These are phyloP conservation scores for Tetrahymena malaccensis DNA, from an alignment of 73 alveolate genomes.

Conservation along the genomic window DNA sequence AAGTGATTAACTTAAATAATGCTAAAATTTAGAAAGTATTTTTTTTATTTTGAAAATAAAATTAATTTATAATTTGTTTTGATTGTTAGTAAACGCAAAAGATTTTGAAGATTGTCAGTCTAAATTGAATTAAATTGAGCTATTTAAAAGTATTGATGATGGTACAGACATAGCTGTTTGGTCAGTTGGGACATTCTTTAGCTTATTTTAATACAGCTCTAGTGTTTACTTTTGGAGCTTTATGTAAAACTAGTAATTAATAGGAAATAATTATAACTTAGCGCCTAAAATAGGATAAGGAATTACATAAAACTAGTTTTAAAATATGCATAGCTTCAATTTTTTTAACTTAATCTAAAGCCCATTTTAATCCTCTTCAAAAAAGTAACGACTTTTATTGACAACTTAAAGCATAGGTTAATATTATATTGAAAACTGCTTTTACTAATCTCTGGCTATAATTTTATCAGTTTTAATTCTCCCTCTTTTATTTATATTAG, in stretches of 20 bases:
- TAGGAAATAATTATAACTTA: neutral
- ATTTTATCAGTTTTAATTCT: neutral
- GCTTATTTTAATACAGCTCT: neutral
- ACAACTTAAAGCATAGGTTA: neutral
- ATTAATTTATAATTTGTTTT: too few species aligned
- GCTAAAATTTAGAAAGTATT: neutral
- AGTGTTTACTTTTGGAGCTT: neutral
- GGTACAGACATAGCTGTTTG: neutral
- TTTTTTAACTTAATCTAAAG: neutral
- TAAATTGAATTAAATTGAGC: neutral
- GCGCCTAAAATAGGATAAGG: neutral
- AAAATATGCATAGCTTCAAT: neutral
- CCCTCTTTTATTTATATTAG: neutral
- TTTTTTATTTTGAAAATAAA: too few species aligned
- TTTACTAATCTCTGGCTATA: neutral
- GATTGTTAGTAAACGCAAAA: neutral
- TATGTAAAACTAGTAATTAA: neutral
- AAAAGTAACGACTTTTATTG: neutral
- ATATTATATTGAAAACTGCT: neutral
- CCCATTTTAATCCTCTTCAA: neutral
- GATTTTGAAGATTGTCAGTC: neutral
- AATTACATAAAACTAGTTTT: neutral
- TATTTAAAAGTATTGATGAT: neutral
- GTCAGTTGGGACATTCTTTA: neutral
- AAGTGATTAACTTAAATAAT: too few species aligned